Base-by-base conservation (phyloP, 2,329 filamentous ascomycete species). In the Botrytis tulipae region DNA sequence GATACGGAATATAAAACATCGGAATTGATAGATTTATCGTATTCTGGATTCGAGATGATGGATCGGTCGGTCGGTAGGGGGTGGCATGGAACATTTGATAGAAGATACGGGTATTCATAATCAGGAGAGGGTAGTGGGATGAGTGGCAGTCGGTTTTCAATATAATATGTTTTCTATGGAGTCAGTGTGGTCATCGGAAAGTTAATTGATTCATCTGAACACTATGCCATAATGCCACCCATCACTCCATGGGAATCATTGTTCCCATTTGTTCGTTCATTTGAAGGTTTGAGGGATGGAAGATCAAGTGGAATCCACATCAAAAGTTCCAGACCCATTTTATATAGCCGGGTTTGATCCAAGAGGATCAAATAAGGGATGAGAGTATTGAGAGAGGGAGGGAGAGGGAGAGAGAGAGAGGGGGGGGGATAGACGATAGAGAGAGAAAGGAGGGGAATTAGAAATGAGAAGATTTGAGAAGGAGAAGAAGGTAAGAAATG, bases 121-220 rank as follows among this genome's bases (percentile, higher is more conserved):
- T 18, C 7, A 67, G 65, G 35, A 67, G 65, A 67, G 32, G 35
- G 61, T n/a, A 54, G 48, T 54, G 61, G 37, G n/a, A 57, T 29
- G n/a, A 18, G 51, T 18, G 51, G 51, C 51, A 3, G 51, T 57
- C 51, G 4, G 25, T 57, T 29, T 57, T 63, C 40, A 42, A 63
- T 63, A 63, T 63, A 63, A 48, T 51, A n/a, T 67, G 29, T 67
- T 22, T 67, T 54, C 25, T 54, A 54, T 54, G 25, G 48, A 54
- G 48, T 54, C 25, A 54, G 63, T 25, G 63, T 67, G 63, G 44
- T 35, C 25, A 51, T 51, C 46, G 63, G 32, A 32, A n/a, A 37
- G 44, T 35, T 35, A 25, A 66, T 48, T 35, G 61, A 66, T 66
- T 48, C 3, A 67, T 18, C 14, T 51, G 63, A 37, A 46, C 44